Conservation (phyloP, 75 land plant species). For the Chamaecyparis obtusa region DNA sequence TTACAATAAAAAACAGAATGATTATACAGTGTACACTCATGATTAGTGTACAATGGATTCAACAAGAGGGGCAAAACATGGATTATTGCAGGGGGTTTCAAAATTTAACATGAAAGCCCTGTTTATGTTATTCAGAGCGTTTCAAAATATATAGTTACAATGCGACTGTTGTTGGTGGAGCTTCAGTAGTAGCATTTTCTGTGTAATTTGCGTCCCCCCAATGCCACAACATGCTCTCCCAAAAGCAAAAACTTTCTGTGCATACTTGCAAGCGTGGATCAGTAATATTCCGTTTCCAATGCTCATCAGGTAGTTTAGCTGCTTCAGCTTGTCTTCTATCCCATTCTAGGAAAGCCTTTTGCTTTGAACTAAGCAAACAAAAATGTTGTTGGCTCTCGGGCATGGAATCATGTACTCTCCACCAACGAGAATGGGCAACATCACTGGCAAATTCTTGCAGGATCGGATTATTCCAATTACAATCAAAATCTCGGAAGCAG, state of each 20-base stretch:
- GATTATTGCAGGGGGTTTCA: slow-evolving; percentile 1
- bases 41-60: slow-evolving; percentile 1
- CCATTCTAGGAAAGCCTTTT: slow-evolving; percentile 61
- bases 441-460: slow-evolving; percentile 80
- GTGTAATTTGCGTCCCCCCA: slow-evolving; percentile 37
- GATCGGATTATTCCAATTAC: slow-evolving; percentile 78
- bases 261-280: slow-evolving; percentile 59
- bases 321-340: slow-evolving; percentile 56
- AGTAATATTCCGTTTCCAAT: slow-evolving; percentile 72
- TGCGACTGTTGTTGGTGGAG: slow-evolving; percentile 7
- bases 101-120: background rate
- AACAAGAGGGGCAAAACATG: background rate
- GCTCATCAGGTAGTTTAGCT: slow-evolving; percentile 33
- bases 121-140: background rate
- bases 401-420: slow-evolving; percentile 84
- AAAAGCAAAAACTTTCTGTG: slow-evolving; percentile 32
- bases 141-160: slow-evolving; percentile 1
- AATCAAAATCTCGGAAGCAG: slow-evolving; percentile 94
- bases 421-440: slow-evolving; percentile 78
- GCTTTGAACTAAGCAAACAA: slow-evolving; percentile 49
- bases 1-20: background rate
- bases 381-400: slow-evolving; percentile 36
- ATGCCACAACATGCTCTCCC: slow-evolving; percentile 57
- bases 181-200: slow-evolving; percentile 25
- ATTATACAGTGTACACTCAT: background rate